Conservation (phyloP, 257 asterid species). For the Solanum dulcamara region DNA sequence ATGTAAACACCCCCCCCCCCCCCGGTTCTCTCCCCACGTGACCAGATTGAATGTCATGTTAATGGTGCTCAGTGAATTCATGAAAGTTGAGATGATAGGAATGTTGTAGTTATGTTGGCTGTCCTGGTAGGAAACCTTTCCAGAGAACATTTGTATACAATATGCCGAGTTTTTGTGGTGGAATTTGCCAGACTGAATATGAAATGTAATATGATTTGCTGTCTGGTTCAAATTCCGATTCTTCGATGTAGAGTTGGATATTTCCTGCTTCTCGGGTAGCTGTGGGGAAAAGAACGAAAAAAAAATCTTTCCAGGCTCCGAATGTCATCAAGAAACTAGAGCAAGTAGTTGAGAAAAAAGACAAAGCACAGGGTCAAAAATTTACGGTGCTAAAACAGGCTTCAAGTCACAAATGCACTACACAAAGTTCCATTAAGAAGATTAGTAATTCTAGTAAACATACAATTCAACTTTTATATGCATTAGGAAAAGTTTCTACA, state of each 20-base stretch:
- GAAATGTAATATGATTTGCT: neutral
- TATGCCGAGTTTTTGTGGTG: neutral
- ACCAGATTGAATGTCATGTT: neutral
- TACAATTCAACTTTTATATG: neutral
- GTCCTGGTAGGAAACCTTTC: neutral
- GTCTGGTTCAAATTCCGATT: neutral
- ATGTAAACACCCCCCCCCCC: conserved; percentile 56
- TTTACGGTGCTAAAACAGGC: neutral
- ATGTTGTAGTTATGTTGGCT: neutral
- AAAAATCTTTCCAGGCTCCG: no score
- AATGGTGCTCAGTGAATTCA: neutral
- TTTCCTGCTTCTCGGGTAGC: neutral
- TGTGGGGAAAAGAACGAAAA: neutral
- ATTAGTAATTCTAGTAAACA: no score
- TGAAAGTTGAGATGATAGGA: neutral
- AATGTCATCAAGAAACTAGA: no score
- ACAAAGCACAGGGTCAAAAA: neutral
- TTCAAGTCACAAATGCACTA: neutral
- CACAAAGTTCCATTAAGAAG: neutral
- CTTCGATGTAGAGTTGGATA: neutral
- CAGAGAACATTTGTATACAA: neutral
- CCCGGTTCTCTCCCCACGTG: no score
- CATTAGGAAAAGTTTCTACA: neutral
- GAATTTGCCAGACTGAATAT: neutral
- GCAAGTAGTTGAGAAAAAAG: neutral